Evolutionary conservation across 2,329 filamentous ascomycete genomes (phyloP).

Genomic region (Sporothrix pseudoabietina): DNA sequence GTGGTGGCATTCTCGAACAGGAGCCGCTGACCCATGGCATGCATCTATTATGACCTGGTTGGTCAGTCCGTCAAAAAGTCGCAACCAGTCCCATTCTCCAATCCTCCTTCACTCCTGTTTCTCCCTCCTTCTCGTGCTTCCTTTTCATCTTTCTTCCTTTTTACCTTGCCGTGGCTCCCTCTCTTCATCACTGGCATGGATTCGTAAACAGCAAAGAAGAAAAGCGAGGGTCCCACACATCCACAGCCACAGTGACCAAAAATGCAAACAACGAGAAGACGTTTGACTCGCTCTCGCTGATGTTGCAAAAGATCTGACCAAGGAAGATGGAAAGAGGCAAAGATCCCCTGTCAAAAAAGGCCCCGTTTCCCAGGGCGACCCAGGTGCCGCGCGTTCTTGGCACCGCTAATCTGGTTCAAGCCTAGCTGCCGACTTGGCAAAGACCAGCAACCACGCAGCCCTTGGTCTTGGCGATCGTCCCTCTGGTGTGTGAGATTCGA

Average conservation of each 20-base stretch:
- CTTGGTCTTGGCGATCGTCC: background rate
- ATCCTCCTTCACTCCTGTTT: too few relatives aligned
- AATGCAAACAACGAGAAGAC: background rate
- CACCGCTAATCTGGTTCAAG: background rate
- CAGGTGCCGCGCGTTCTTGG: slow-evolving; percentile 25
- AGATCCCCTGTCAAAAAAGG: background rate
- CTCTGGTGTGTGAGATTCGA: background rate
- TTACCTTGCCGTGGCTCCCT: background rate
- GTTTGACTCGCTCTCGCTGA: background rate
- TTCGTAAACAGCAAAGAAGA: background rate
- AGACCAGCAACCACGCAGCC: background rate
- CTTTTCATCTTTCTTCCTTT: background rate
- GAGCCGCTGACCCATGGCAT: background rate
- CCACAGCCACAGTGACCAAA: background rate
- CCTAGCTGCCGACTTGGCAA: slow-evolving; percentile 17
- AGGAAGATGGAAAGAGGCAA: background rate
- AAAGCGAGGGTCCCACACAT: background rate
- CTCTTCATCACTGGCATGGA: background rate
- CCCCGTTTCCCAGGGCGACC: background rate
- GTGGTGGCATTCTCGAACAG: background rate
- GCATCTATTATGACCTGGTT: background rate
- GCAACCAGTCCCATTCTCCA: background rate
- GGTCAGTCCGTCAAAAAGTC: background rate
- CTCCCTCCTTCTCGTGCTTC: background rate
- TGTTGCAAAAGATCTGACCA: background rate